These are phyloP conservation scores for Tulasnella calospora DNA, from an alignment of 768 basidiomycete species.

Conservation along the genomic window DNA sequence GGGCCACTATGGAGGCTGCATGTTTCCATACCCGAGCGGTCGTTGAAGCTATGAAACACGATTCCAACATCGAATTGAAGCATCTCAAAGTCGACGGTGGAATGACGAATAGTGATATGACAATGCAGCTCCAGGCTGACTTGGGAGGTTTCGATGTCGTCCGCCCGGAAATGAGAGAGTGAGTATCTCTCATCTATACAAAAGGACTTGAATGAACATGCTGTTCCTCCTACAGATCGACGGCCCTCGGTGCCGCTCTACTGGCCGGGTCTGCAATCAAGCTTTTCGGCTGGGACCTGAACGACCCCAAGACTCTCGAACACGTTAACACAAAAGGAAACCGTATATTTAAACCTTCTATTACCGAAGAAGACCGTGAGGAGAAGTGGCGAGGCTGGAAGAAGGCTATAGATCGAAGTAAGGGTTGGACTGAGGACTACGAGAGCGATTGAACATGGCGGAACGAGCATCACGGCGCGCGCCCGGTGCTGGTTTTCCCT, in stretches of 20 bases:
- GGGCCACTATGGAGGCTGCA: slow-evolving; percentile 92
- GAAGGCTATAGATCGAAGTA: slow-evolving; percentile 77
- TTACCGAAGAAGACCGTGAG: slow-evolving; percentile 51
- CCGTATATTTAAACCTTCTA: slow-evolving; percentile 57
- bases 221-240: slow-evolving; percentile 56
- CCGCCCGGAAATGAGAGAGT: slow-evolving; percentile 96
- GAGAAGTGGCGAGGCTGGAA: slow-evolving; percentile 79
- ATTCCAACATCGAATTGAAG: slow-evolving; percentile 73
- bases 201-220: not conserved
- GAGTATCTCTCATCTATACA: slow-evolving; percentile 35
- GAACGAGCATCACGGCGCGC: too few relatives aligned
- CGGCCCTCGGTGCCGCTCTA: slow-evolving; percentile 90
- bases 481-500: too few relatives aligned
- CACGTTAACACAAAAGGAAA: slow-evolving; percentile 86
- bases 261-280: slow-evolving; percentile 84
- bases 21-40: slow-evolving; percentile 95
- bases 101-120: slow-evolving; percentile 90
- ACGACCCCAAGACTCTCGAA: slow-evolving; percentile 70
- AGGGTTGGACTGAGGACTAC: slow-evolving; percentile 66
- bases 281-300: slow-evolving; percentile 89
- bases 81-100: slow-evolving; percentile 88
- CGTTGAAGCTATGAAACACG: slow-evolving; percentile 89
- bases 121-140: slow-evolving; percentile 82
- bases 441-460: slow-evolving; percentile 20
- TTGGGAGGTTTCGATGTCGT: slow-evolving; percentile 88